Base-by-base conservation (phyloP, 2,329 filamentous ascomycete genomes). In the Clarireedia hainanense region DNA sequence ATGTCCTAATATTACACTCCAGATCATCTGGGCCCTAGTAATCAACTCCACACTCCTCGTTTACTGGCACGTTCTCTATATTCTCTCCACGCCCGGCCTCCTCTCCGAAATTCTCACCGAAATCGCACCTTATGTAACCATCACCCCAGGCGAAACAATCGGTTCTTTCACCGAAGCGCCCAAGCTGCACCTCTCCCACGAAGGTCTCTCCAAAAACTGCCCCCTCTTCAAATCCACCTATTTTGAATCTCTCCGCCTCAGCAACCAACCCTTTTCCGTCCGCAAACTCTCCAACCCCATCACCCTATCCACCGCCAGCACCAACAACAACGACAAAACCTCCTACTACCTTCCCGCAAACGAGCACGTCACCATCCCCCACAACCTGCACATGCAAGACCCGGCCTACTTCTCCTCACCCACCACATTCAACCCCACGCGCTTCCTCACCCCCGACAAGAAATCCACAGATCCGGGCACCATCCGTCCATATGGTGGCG, bases 11-110 rank as follows among this genome's bases (percentile, higher is more conserved):
- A 12, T 40, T 15, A 37, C 6, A 7, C 10, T 20, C n/a, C 30
- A 68, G 66, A 63, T 81, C 6, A 65, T 81, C 24, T 83, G 79
- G 79, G 77, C 77, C 9, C 69, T 78, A 64, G 76, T 79, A 60
- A 75, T 75, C 15, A 80, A 82, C 60, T 72, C 75, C 5, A 75
- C 75, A 50, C 71, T 73, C 4, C 66, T 81, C 53, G 71, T 75
- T n/a, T 79, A 77, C 63, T 80, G 77, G 76, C 72, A 74, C 58
- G 59, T 79, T 7, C 66, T 76, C 26, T 73, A 75, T 49, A 71
- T 80, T 40, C 71, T 74, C 53, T 67, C 72, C 1, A 71, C 72
- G 14, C 67, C 70, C 2, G 63, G 64, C 0, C 68, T 79, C 14
- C 62, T 75, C 17, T 62, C 69, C 14, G 68, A 72, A 7, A 69